A percentile compares a stretch with the other conserved stretches of the same genome.
Evolutionary conservation across 2,329 filamentous ascomycete species (phyloP).

Genomic region (Aspergillus oerlinghausenensis): DNA sequence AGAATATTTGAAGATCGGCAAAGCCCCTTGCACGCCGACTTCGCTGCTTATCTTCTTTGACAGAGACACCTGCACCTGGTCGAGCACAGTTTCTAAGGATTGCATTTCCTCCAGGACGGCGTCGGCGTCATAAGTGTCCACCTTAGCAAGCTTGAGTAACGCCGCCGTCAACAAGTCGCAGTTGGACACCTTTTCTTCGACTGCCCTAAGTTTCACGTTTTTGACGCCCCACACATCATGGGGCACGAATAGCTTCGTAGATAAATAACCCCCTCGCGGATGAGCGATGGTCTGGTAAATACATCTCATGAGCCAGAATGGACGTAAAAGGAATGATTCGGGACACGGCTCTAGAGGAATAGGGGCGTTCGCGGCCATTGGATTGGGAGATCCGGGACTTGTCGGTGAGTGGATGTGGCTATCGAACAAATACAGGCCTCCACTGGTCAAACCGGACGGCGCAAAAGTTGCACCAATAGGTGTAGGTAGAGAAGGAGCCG

Average conservation of each 20-base stretch:
- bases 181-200: slow-evolving; percentile 91
- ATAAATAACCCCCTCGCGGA: slow-evolving; percentile 85
- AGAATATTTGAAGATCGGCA: slow-evolving; percentile 67
- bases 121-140: slow-evolving; percentile 87
- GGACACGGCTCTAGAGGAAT: slow-evolving; percentile 86
- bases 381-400: slow-evolving; percentile 62
- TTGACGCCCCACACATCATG: slow-evolving; percentile 91
- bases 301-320: slow-evolving; percentile 96
- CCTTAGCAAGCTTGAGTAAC: slow-evolving; percentile 72
- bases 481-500: slow-evolving; percentile 62
- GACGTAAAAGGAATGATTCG: slow-evolving; percentile 79
- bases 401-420: slow-evolving; percentile 68
- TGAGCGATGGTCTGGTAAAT: slow-evolving; percentile 90
- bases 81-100: slow-evolving; percentile 74
- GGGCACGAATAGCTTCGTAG: slow-evolving; percentile 85
- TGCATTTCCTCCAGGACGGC: slow-evolving; percentile 94
- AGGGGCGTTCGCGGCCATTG: slow-evolving; percentile 61
- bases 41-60: slow-evolving; percentile 87
- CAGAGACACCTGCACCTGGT: slow-evolving; percentile 73
- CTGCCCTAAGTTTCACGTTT: slow-evolving; percentile 81
- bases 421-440: slow-evolving; percentile 78
- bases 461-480: slow-evolving; percentile 60
- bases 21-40: slow-evolving; percentile 74
- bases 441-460: slow-evolving; percentile 53
- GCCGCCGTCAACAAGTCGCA: slow-evolving; percentile 90